Evolutionary conservation across 2,329 filamentous ascomycete genomes (phyloP).

Genomic region (Colletotrichum sp.): DNA sequence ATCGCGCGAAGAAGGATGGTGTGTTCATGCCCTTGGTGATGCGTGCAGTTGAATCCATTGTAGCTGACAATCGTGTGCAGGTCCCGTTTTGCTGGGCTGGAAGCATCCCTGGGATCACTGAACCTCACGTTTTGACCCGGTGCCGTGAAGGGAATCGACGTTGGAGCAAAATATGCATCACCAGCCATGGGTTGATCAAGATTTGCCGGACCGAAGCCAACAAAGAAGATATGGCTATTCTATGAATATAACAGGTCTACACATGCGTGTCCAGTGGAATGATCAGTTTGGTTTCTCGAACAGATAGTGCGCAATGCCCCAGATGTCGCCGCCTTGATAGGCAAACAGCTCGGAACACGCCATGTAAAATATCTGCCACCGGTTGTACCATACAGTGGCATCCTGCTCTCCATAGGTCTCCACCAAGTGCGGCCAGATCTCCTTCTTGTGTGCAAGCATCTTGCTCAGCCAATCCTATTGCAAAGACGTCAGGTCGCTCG

Average conservation of each 20-base stretch:
- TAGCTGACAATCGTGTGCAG: slow-evolving; percentile 36
- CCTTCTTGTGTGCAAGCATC: slow-evolving; percentile 62
- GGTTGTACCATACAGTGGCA: slow-evolving; percentile 67
- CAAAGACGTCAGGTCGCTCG: neutral
- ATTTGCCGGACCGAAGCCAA: neutral
- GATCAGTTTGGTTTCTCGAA: slow-evolving; percentile 59
- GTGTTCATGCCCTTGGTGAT: slow-evolving; percentile 25
- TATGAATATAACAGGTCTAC: neutral
- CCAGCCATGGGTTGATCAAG: neutral
- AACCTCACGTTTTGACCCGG: slow-evolving; percentile 29
- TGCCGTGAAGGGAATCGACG: neutral
- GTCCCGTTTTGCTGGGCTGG: slow-evolving; percentile 83
- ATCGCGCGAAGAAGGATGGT: slow-evolving; percentile 96
- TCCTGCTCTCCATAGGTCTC: slow-evolving; percentile 70
- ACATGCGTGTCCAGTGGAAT: neutral
- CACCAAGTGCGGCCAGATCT: slow-evolving; percentile 67
- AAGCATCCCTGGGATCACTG: slow-evolving; percentile 98
- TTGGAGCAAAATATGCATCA: neutral
- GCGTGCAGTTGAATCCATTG: neutral
- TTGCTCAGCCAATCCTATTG: slow-evolving; percentile 64
- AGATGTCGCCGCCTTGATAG: slow-evolving; percentile 68
- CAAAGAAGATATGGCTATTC: neutral
- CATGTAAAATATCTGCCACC: slow-evolving; percentile 77
- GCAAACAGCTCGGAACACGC: slow-evolving; percentile 74
- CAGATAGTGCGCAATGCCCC: slow-evolving; percentile 71